Evolutionary conservation across 192 early-diverging fungal species (phyloP).

Genomic region (Coemansia guatemalensis): DNA sequence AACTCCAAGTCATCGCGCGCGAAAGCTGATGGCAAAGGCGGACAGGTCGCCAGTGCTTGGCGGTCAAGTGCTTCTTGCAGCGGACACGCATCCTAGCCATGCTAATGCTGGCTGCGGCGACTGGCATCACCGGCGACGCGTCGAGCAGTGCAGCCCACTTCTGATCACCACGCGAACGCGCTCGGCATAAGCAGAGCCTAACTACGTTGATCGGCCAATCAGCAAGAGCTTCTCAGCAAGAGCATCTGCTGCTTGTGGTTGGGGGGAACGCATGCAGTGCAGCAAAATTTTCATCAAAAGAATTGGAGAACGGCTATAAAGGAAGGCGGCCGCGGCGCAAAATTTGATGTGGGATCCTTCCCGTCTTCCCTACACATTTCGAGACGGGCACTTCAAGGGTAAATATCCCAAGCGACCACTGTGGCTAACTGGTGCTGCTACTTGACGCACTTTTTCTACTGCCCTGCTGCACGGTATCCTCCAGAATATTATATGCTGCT

Average conservation of each 20-base stretch:
- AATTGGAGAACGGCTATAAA: constrained; percentile 27
- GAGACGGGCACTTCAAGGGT: constrained; percentile 44
- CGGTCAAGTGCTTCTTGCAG: neutral
- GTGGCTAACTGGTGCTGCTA: neutral
- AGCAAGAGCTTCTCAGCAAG: neutral
- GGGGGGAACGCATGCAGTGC: neutral
- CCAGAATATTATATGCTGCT: neutral
- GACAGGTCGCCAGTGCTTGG: too few species aligned
- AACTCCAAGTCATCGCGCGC: neutral
- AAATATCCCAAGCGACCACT: constrained; percentile 12
- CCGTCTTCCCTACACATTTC: constrained; percentile 38
- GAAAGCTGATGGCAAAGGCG: too few species aligned
- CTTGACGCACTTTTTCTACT: neutral
- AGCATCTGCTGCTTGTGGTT: neutral
- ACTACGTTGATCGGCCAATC: neutral
- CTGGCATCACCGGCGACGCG: neutral
- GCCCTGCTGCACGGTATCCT: neutral
- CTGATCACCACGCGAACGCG: neutral
- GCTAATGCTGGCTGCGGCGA: neutral
- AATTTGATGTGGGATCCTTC: constrained; percentile 28
- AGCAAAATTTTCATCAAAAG: constrained; percentile 17
- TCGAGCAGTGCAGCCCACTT: neutral
- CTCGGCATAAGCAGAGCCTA: neutral
- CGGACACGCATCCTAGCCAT: neutral
- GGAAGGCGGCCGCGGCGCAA: neutral